phyloP scores from a whole-genome alignment of 2,329 filamentous ascomycete genomes.

The Emergomyces africanus region DNA sequence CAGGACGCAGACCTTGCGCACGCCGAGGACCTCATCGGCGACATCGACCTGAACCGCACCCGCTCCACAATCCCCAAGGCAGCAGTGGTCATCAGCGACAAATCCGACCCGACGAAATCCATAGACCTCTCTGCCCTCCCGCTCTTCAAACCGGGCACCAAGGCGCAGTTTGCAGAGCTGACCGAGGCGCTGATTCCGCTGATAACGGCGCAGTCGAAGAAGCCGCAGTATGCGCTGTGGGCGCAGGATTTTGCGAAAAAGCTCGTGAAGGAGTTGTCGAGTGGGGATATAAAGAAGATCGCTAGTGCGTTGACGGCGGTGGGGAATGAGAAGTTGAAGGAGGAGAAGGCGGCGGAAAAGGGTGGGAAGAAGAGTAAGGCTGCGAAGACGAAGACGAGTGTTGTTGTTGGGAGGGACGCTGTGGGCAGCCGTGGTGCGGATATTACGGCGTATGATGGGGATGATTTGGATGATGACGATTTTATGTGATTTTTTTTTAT shows the following conservation, averaged over 20 bases:
- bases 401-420: slow-evolving; percentile 49
- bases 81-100: slow-evolving; percentile 46
- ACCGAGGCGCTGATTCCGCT: slow-evolving; percentile 69
- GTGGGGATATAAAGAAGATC: slow-evolving; percentile 94
- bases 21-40: slow-evolving; percentile 81
- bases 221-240: slow-evolving; percentile 82
- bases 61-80: slow-evolving; percentile 49
- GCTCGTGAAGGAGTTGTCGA: slow-evolving; percentile 73
- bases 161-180: slow-evolving; percentile 70
- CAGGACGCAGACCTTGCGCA: slow-evolving; percentile 80
- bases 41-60: slow-evolving; percentile 53
- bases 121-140: slow-evolving; percentile 69
- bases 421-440: slow-evolving; percentile 42
- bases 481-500: slow-evolving; percentile 31
- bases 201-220: slow-evolving; percentile 62
- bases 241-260: slow-evolving; percentile 83
- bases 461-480: slow-evolving; percentile 58
- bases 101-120: slow-evolving; percentile 66
- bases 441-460: slow-evolving; percentile 67
- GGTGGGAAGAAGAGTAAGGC: slow-evolving; percentile 95
- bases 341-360: slow-evolving; percentile 91
- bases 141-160: slow-evolving; percentile 81
- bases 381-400: slow-evolving; percentile 80
- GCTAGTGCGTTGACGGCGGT: slow-evolving; percentile 76
- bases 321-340: slow-evolving; percentile 96